Evolutionary conservation across 345 rosid genomes (phyloP), one percentile per base, ranked within the genome.

Genomic region (Angophora floribunda): DNA sequence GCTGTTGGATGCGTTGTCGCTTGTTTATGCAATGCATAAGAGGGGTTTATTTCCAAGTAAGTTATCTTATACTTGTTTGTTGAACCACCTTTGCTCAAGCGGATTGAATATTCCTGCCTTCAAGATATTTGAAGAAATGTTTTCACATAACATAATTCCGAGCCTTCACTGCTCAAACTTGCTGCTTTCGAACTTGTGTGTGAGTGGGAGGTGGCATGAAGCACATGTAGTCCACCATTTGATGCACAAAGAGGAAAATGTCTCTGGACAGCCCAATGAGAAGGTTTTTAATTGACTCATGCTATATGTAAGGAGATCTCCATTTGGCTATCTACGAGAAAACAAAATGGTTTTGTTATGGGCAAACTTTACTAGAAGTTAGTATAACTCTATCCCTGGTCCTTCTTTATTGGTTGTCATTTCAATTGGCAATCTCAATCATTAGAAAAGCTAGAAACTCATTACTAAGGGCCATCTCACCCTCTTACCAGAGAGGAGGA

Each of bases 81-180:
- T 95, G 41, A 88, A 80, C 3, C 91, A 89, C 89, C 92, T 94
- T 16, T 96, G 96, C 91, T 92, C 92, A 53, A 86, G 88, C 44
- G 82, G 87, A 87, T 79, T 93, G 93, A 89, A 91, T 87, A 85
- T 78, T 87, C 91, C 92, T 86, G 95, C 95, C 79, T 91, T 95
- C 89, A 91, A 90, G 88, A 88, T 94, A 88, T 92, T 92, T 91
- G 92, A 93, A 90, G 95, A 94, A 85, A 96, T 94, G 97, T 86
- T 92, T 89, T 92, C 88, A 26, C 79, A 59, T 85, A 55, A 90
- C 87, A 52, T 85, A 28, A 52, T 87, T 3, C 93, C 94, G 36
- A 87, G 90, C 67, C 90, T 51, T n/a, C 89, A 78, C 41, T 86
- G 79, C 85, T 63, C 52, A 44, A 90, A 90, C 85, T 88, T 92